phyloP scores from a whole-genome alignment of 2,329 filamentous ascomycete species.

The Esteya vermicola region DNA sequence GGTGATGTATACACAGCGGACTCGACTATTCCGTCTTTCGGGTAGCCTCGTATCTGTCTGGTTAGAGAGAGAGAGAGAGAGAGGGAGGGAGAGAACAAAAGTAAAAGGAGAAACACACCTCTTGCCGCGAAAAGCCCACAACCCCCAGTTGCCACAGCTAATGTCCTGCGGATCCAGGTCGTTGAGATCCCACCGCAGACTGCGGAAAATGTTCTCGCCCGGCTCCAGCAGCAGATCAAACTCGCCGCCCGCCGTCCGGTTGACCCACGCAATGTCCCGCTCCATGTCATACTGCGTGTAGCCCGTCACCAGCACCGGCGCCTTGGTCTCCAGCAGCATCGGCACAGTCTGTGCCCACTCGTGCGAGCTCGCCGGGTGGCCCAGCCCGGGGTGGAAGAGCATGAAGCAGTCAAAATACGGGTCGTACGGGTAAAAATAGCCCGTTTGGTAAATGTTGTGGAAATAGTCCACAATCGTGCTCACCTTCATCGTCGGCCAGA shows the following conservation, averaged over 20 bases:
- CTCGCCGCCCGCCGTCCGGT: conserved; percentile 72
- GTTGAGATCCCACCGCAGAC: conserved; percentile 91
- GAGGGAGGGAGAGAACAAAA: not conserved
- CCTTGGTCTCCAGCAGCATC: conserved; percentile 83
- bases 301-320: conserved; percentile 85
- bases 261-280: conserved; percentile 80
- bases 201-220: conserved; percentile 87
- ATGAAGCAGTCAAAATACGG: conserved; percentile 98
- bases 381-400: conserved; percentile 90
- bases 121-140: conserved; percentile 97
- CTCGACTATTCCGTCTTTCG: conserved; percentile 3
- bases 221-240: conserved; percentile 87
- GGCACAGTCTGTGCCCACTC: conserved; percentile 92
- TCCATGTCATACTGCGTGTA: conserved; percentile 95
- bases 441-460: conserved; percentile 84
- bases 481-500: conserved; percentile 86
- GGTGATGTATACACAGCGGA: not conserved
- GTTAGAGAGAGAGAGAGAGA: not conserved
- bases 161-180: conserved; percentile 89
- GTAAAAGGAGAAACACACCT: conserved; percentile 42
- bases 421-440: conserved; percentile 86
- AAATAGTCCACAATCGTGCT: conserved; percentile 97
- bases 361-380: conserved; percentile 81
- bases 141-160: conserved; percentile 90
- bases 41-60: conserved; percentile 11